A percentile compares a stretch with the other conserved stretches of the same genome.
These are phyloP conservation scores for Solanum infundibuliforme DNA, from an alignment of 257 asterid species.

Conservation along the genomic window DNA sequence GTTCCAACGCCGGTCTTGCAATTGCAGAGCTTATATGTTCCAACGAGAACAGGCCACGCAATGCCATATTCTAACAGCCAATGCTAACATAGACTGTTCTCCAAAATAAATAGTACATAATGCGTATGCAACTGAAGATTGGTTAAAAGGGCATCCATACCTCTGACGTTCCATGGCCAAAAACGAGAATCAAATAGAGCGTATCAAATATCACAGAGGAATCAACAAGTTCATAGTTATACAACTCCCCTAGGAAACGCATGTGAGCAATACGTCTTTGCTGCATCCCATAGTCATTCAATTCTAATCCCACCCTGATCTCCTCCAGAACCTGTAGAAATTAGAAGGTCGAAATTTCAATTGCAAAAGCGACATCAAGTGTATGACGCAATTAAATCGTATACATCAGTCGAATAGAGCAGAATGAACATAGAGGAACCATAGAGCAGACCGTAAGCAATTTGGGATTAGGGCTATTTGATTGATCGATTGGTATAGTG, in stretches of 20 bases:
- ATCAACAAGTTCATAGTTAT: constrained; percentile 93
- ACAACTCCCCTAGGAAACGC: constrained; percentile 95
- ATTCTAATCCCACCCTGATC: constrained; percentile 78
- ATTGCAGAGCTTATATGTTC: background rate
- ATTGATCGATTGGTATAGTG: background rate
- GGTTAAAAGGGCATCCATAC: constrained; percentile 26
- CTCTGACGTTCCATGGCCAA: constrained; percentile 92
- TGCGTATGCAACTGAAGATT: background rate
- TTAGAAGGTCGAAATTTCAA: background rate
- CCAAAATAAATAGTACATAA: background rate
- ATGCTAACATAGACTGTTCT: background rate
- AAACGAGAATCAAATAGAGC: constrained; percentile 62
- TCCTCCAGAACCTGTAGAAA: constrained; percentile 80
- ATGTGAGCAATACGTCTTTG: constrained; percentile 81
- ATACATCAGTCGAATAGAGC: constrained; percentile 1
- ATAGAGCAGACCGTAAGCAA: background rate
- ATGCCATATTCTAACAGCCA: background rate
- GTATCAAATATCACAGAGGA: constrained; percentile 94
- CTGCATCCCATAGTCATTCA: constrained; percentile 92
- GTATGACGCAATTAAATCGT: background rate
- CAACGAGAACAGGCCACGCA: background rate
- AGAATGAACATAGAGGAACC: constrained; percentile 3
- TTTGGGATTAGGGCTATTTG: background rate
- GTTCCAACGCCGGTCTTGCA: background rate
- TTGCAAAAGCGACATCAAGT: background rate